Percentiles rank a stretch among this genome's conserved stretches.
Conservation (phyloP, 2,329 filamentous ascomycete genomes). For the Truncatella angustata region DNA sequence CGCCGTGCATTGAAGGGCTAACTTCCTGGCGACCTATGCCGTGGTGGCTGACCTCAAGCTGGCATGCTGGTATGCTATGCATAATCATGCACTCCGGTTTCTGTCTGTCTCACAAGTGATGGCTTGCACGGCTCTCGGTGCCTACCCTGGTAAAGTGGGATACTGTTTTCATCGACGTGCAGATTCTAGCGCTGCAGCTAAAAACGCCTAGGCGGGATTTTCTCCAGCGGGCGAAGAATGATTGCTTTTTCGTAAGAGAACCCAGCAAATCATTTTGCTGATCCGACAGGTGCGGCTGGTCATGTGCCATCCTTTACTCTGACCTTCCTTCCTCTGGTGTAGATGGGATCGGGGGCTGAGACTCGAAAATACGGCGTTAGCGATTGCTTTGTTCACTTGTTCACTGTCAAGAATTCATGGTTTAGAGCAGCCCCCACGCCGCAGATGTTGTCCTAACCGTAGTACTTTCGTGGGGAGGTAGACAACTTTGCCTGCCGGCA, state of each 20-base stretch:
- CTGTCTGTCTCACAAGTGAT: not conserved
- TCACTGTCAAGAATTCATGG: too few species aligned
- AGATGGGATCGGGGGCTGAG: not conserved
- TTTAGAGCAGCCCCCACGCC: not conserved
- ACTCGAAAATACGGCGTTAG: too few species aligned
- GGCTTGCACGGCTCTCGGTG: not conserved
- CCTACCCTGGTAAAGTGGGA: not conserved
- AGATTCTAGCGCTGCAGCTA: conserved; percentile 2
- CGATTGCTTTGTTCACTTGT: too few species aligned
- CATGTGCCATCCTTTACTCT: not conserved
- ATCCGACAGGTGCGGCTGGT: not conserved
- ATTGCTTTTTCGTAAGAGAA: conserved; percentile 1
- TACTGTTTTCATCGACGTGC: conserved; percentile 6
- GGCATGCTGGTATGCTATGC: too few species aligned
- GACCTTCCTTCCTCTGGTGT: not conserved
- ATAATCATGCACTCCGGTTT: not conserved
- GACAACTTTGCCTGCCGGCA: not conserved
- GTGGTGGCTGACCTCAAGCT: too few species aligned
- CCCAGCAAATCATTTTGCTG: not conserved
- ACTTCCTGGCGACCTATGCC: too few species aligned
- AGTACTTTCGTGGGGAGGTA: not conserved
- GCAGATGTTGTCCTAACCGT: not conserved
- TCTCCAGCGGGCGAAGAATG: not conserved
- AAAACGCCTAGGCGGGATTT: not conserved
- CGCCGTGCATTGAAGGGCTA: too few species aligned